Evolutionary conservation across 2,329 filamentous ascomycete species (phyloP), one percentile per base, ranked within the genome.

Genomic region (Trichoderma arundinaceum): DNA sequence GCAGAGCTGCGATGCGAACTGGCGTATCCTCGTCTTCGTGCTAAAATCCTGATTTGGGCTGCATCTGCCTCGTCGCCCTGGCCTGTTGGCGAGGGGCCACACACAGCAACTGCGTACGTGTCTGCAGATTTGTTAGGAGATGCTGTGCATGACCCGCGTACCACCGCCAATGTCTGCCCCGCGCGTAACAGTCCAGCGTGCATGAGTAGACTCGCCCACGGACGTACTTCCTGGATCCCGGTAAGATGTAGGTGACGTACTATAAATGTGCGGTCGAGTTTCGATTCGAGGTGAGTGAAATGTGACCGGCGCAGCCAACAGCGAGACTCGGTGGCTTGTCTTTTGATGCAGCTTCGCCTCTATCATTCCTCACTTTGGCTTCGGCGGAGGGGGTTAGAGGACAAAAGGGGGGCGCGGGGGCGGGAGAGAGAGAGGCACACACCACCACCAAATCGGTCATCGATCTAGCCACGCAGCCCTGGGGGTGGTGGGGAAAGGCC

Each of bases 81-180:
- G 44, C 52, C 32, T 57, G 19, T 12, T 57, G 39, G 41, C 41
- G 49, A 64, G 15, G 61, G 33, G 61, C 41, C 17, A 46, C 22
- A 22, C 17, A 39, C 48, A 43, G 51, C 15, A 12, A 3, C 38
- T 35, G 33, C 19, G n/a, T 57, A n/a, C 22, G 10, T n/a, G 39
- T 57, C 53, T 28, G 48, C 38, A 56, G 53, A 56, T 41, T 49
- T 49, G 57, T 39, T 38, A 56, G 32, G 41, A 57, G 52, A 64
- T 57, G 51, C 52, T 32, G 51, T 64, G 61, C 61, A 64, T 64
- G 61, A 41, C 61, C 35, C 52, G 52, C 61, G 48, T 62, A 58
- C 15, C 32, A 56, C 35, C 32, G 28, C 19, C 59, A 53, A 41
- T 52, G 61, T 39, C 49, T 17, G 39, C 51, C 61, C 59, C 59